phyloP scores from a whole-genome alignment of 345 rosid species.

The Combretum micranthum region DNA sequence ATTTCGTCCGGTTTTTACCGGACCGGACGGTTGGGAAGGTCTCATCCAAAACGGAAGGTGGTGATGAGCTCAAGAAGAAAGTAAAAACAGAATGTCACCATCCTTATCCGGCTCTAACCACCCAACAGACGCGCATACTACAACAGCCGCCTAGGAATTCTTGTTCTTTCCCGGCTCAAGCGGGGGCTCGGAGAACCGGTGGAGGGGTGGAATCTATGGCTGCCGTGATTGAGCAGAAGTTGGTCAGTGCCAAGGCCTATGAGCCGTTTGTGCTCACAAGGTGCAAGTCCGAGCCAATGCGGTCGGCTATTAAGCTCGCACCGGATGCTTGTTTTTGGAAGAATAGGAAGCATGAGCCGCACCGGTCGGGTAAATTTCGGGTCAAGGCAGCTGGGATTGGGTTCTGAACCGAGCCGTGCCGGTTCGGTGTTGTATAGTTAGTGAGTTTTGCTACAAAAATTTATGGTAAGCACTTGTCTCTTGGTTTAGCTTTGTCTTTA shows the following conservation, averaged over 20 bases:
- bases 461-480: background rate
- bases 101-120: conserved; percentile 6
- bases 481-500: background rate
- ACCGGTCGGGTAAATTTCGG: conserved; percentile 46
- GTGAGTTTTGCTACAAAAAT: background rate
- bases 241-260: conserved; percentile 38
- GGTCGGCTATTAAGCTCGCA: conserved; percentile 53
- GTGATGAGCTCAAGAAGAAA: conserved; percentile 41
- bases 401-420: conserved; percentile 24
- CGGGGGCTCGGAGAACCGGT: conserved; percentile 12
- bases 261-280: conserved; percentile 70
- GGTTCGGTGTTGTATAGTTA: conserved; percentile 12
- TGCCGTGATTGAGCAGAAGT: conserved; percentile 45
- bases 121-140: conserved; percentile 17
- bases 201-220: conserved; percentile 28
- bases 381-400: conserved; percentile 78
- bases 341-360: conserved; percentile 84
- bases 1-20: conserved; percentile 68
- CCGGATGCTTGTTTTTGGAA: conserved; percentile 85
- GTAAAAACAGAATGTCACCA: conserved; percentile 10
- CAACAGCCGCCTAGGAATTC: conserved; percentile 73
- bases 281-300: conserved; percentile 93
- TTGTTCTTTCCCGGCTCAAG: conserved; percentile 73
- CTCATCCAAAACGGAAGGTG: conserved; percentile 17
- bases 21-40: conserved; percentile 34